Conservation (phyloP, 108 stramenopile genomes). For the Schizochytrium sp. region DNA sequence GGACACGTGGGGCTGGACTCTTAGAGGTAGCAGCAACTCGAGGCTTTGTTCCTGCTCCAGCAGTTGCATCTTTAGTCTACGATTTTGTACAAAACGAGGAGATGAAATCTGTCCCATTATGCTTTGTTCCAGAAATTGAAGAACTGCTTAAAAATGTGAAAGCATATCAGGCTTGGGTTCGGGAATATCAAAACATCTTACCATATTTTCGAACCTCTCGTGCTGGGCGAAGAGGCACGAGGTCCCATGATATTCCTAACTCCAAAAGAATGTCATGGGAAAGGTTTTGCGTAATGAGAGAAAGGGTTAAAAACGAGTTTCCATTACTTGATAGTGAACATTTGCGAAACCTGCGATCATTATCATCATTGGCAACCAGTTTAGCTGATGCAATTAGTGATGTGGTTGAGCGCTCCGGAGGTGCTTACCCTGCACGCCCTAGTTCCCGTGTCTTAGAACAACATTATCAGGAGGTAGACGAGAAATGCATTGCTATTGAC, state of each 20-base stretch:
- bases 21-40: neutral
- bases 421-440: neutral
- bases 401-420: slow-evolving; percentile 19
- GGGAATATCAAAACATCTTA: neutral
- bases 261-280: slow-evolving; percentile 12
- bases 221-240: neutral
- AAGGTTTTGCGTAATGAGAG: neutral
- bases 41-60: neutral
- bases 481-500: slow-evolving; percentile 53
- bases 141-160: neutral
- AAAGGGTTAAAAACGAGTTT: slow-evolving; percentile 6
- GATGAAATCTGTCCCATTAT: neutral
- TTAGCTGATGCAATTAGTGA: neutral
- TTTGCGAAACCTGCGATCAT: slow-evolving; percentile 15
- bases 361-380: neutral
- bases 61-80: neutral
- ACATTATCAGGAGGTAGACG: slow-evolving; percentile 46
- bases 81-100: neutral
- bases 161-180: slow-evolving; percentile 1
- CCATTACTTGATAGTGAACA: slow-evolving; percentile 12
- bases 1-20: neutral
- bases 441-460: neutral
- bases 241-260: neutral
- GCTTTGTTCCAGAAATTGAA: neutral
- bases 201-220: neutral